phyloP scores from a whole-genome alignment of 202 grass and related monocot species.

The Setaria viridis region DNA sequence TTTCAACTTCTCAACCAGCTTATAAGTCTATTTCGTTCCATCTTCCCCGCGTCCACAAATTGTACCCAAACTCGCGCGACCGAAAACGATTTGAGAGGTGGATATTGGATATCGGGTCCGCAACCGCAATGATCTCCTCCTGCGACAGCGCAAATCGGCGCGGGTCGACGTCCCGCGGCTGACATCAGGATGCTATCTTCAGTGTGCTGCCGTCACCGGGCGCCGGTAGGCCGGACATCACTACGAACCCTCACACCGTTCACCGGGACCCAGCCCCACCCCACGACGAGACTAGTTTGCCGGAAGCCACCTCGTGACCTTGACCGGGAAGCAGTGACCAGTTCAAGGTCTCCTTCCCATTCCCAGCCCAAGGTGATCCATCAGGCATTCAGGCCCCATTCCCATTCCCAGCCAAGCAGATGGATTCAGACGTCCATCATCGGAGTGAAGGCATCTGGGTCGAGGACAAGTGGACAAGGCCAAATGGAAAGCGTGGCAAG shows the following conservation, averaged over 20 bases:
- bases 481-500: not conserved
- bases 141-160: not conserved
- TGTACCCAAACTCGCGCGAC: not conserved
- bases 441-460: not conserved
- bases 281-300: not conserved
- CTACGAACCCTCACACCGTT: not conserved
- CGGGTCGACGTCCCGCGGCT: not conserved
- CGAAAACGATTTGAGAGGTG: not conserved
- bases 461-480: not conserved
- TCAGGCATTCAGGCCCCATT: not conserved
- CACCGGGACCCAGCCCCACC: not conserved
- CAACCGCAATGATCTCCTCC: not conserved
- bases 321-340: not conserved
- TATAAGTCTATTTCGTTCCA: not conserved
- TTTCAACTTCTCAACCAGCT: no score
- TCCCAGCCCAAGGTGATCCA: not conserved
- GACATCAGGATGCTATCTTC: constrained; percentile 3
- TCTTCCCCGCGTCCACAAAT: not conserved
- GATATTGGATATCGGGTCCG: no score
- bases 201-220: not conserved
- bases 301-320: not conserved
- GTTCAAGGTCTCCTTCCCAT: constrained; percentile 27
- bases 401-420: not conserved
- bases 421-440: not conserved
- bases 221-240: not conserved